phyloP scores from a whole-genome alignment of 148 eudicot genomes.

The Fagopyrum tataricum region DNA sequence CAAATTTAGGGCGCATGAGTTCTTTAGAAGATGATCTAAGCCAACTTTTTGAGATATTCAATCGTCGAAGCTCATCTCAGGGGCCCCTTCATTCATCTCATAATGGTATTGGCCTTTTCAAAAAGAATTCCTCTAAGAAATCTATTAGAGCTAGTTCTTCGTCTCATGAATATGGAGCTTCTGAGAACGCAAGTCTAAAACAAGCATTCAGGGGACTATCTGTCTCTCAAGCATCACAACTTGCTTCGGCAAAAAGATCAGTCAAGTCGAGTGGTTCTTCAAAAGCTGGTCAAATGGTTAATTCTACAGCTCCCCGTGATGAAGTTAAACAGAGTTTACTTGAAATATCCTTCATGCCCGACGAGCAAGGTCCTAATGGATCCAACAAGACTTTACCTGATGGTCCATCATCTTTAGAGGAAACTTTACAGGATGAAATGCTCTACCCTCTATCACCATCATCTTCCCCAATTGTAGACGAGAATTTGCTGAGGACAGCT shows the following conservation, averaged over 20 bases:
- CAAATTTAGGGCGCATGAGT: conserved; percentile 39
- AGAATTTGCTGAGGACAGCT: conserved; percentile 14
- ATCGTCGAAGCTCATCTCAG: conserved; percentile 48
- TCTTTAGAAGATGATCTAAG: conserved; percentile 78
- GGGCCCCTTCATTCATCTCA: conserved; percentile 29
- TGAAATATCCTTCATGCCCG: conserved; percentile 42
- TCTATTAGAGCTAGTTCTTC: conserved; percentile 38
- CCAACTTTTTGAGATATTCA: conserved; percentile 75
- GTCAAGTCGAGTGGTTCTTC: conserved; percentile 52
- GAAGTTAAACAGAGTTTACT: conserved; percentile 24
- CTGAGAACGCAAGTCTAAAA: conserved; percentile 73
- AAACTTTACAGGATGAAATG: conserved; percentile 8
- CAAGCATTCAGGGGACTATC: conserved; percentile 88
- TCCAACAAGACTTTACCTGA: conserved; percentile 14
- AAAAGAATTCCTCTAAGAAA: conserved; percentile 55
- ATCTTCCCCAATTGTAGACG: conserved; percentile 20
- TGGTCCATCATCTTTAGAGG: conserved; percentile 14
- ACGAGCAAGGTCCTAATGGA: conserved; percentile 16
- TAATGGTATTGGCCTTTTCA: conserved; percentile 24
- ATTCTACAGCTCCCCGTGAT: conserved; percentile 31
- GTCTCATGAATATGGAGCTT: conserved; percentile 61
- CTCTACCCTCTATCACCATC: conserved; percentile 12
- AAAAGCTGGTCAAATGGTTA: conserved; percentile 55
- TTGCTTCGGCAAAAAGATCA: conserved; percentile 70
- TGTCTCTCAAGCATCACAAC: conserved; percentile 93